Percentiles rank a stretch among this genome's conserved stretches.
These are phyloP conservation scores for Magnolia changhungtana DNA, from an alignment of 164 flowering plant genomes.

Conservation along the genomic window DNA sequence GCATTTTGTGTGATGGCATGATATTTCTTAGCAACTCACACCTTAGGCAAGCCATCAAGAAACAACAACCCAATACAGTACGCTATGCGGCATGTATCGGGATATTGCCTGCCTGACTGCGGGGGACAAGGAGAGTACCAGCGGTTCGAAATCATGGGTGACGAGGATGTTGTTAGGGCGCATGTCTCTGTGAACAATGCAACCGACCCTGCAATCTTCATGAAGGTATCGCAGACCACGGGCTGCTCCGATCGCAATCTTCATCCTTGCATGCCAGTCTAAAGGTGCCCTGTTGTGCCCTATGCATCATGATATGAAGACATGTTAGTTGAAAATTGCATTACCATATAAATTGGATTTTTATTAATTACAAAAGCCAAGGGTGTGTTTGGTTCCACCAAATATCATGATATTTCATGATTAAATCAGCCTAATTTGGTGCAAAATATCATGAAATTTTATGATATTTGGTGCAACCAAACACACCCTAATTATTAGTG, in stretches of 20 bases:
- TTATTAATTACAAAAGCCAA: background rate
- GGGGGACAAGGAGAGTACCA: constrained; percentile 35
- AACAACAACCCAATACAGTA: background rate
- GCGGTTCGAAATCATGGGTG: constrained; percentile 87
- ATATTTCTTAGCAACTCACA: background rate
- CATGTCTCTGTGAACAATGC: constrained; percentile 78
- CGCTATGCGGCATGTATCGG: background rate
- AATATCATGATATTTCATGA: background rate
- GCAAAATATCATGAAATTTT: no score
- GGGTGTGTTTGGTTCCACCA: background rate
- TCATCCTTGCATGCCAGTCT: constrained; percentile 61
- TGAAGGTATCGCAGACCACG: constrained; percentile 89
- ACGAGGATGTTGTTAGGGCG: constrained; percentile 79
- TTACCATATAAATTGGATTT: background rate
- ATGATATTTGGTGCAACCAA: no score
- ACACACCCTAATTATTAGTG: no score
- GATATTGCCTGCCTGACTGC: background rate
- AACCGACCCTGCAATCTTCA: constrained; percentile 93
- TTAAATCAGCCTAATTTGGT: background rate
- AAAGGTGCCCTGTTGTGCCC: constrained; percentile 36
- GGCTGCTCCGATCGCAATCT: constrained; percentile 82
- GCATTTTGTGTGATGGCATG: no score
- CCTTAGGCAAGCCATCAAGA: background rate
- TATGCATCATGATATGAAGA: constrained; percentile 16
- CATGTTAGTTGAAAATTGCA: background rate